A percentile compares a stretch with the other conserved stretches of the same genome.
Conservation (phyloP, 2,329 filamentous ascomycete genomes). For the Aureobasidium sp. region DNA sequence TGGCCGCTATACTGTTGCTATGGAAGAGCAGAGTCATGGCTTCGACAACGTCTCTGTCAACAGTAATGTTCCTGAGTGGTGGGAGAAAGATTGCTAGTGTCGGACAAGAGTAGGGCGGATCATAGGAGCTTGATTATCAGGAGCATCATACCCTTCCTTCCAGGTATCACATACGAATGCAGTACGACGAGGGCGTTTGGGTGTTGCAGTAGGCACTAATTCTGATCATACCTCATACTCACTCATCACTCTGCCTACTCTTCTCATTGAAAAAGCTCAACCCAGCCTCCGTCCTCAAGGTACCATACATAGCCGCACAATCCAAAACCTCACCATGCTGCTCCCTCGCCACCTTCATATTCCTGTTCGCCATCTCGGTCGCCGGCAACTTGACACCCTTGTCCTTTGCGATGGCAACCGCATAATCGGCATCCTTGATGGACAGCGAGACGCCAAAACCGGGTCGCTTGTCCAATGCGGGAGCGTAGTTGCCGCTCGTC, state of each 20-base stretch:
- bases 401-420: slow-evolving; percentile 10
- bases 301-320: slow-evolving; percentile 10
- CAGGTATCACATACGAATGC: no score
- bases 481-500: slow-evolving; percentile 36
- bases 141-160: no score
- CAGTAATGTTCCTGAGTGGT: no score
- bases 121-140: no score
- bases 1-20: neutral
- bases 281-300: slow-evolving; percentile 2
- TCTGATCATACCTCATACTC: neutral
- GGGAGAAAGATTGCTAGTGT: no score
- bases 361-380: slow-evolving; percentile 6
- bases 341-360: slow-evolving; percentile 15
- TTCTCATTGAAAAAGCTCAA: slow-evolving; percentile 11
- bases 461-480: slow-evolving; percentile 22
- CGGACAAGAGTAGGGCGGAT: no score
- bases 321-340: slow-evolving; percentile 7
- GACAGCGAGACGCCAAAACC: slow-evolving; percentile 14
- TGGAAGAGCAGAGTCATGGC: neutral
- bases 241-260: slow-evolving; percentile 11
- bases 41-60: neutral
- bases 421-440: slow-evolving; percentile 16
- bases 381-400: slow-evolving; percentile 13
- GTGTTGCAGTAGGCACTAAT: neutral
- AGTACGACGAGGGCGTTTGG: no score